Base-by-base conservation (phyloP, 768 basidiomycete genomes). In the Boletus sp. region DNA sequence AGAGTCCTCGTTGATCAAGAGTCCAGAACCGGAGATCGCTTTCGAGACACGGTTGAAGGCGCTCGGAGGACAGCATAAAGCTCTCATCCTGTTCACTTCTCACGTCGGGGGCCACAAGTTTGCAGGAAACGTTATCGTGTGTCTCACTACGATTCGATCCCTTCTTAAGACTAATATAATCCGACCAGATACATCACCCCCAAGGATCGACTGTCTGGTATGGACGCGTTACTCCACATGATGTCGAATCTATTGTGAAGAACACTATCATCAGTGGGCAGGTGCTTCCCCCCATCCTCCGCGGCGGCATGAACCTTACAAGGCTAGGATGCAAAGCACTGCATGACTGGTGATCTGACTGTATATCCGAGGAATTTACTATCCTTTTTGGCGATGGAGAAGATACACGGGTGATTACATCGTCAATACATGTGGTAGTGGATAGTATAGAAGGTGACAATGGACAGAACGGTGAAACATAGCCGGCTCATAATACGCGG, bases 101-200 rank as follows among this genome's bases (percentile, higher is more conserved):
- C 96, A 99, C 75, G 78, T 94, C 40, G 95, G 96, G 21, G 94
- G 95, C 3, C 96, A 98, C 75, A 87, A 87, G 63, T 98, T 87
- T 67, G 88, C 92, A 35, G 94, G 94, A 38, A 94, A 95, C 64
- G 86, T 90, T 61, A 85, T 93, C 55, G 93, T 93, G 68, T 63
- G 92, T 83, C 37, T 46, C 50, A 7, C 21, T 51, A 17, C 25
- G n/a, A 41, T 44, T 39, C 13, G 17, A 29, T 49, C 10, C 13
- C 14, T 38, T 33, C 38, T 32, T 5, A 5, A 27, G 25, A 32
- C 14, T 55, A 5, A 44, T 44, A 39, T 33, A 34, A 42, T 47
- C 11, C 32, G 35, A 13, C 19, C 63, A 94, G 89, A 90, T 98
- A 65, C 87, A 91, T 70, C 90, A 85, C 43, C 93, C 94, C 0